Evolutionary conservation across 176 grass and related monocot species (phyloP).

Genomic region (Oryza glaberrima): DNA sequence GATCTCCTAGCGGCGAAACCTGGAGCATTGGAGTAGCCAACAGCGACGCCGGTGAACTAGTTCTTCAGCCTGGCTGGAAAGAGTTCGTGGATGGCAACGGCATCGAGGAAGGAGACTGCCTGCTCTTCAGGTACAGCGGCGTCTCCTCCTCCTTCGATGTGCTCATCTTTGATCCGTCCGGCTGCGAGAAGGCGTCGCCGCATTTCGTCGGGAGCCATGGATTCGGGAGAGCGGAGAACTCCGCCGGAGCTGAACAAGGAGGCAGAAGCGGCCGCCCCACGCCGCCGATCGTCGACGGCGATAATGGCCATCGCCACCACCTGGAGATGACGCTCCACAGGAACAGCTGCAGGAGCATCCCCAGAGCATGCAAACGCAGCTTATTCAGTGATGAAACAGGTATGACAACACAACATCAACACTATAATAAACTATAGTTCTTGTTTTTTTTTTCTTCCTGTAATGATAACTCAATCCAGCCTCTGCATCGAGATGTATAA

Average conservation of each 20-base stretch:
- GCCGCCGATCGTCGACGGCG: no score
- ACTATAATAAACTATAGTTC: no score
- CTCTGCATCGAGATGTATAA: not conserved
- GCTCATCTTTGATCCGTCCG: constrained; percentile 37
- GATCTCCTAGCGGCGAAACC: constrained; percentile 22
- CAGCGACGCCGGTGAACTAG: not conserved
- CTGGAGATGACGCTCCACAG: not conserved
- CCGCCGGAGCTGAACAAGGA: not conserved
- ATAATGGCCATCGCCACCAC: not conserved
- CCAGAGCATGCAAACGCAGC: not conserved
- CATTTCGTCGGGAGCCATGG: not conserved
- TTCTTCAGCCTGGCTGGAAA: constrained; percentile 42
- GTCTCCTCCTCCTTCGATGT: constrained; percentile 50
- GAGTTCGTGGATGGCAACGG: constrained; percentile 33
- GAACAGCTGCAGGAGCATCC: not conserved
- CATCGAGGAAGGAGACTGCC: constrained; percentile 25
- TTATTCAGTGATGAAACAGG: not conserved
- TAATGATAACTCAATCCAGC: not conserved
- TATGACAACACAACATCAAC: not conserved
- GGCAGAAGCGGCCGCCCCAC: not conserved
- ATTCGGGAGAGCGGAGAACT: not conserved
- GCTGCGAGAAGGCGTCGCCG: not conserved
- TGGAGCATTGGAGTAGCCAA: constrained; percentile 38
- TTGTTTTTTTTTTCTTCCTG: no score
- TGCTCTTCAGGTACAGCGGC: constrained; percentile 47